Conservation (phyloP, 768 basidiomycete species). For the Calocybe indica region DNA sequence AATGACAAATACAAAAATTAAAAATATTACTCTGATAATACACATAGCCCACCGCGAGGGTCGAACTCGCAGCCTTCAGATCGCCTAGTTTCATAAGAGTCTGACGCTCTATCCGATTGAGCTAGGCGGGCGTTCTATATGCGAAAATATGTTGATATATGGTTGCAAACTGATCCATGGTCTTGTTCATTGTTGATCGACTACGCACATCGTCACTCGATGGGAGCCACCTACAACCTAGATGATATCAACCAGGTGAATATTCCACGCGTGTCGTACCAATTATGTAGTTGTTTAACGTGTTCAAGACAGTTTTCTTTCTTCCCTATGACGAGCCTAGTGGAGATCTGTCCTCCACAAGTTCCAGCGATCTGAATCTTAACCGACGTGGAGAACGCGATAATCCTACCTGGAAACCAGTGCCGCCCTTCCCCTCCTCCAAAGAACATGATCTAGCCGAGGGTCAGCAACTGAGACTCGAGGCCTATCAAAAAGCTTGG, state of each 20-base stretch:
- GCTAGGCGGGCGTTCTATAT: constrained; percentile 41
- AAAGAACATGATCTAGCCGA: constrained; percentile 9
- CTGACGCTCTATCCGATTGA: constrained; percentile 66
- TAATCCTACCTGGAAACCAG: neutral
- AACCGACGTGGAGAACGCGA: constrained; percentile 1
- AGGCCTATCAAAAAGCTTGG: constrained; percentile 56
- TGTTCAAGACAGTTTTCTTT: constrained; percentile 9
- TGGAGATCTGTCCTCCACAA: neutral
- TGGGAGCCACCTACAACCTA: neutral
- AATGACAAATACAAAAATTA: too few relatives aligned
- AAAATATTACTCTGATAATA: too few relatives aligned
- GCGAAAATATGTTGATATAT: too few relatives aligned
- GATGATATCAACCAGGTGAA: constrained; percentile 9
- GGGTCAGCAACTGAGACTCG: constrained; percentile 30
- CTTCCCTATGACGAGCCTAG: constrained; percentile 8
- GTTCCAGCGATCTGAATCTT: neutral
- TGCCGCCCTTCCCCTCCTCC: neutral
- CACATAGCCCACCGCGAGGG: constrained; percentile 71
- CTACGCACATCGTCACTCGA: too few relatives aligned
- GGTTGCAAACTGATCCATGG: too few relatives aligned
- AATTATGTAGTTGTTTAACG: neutral
- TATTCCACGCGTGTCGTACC: neutral
- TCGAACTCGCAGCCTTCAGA: constrained; percentile 87
- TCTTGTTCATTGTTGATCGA: too few relatives aligned
- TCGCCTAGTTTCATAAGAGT: constrained; percentile 36